These are phyloP conservation scores for Tilletia walkeri DNA, from an alignment of 1,284 basidiomycete species.

Conservation along the genomic window DNA sequence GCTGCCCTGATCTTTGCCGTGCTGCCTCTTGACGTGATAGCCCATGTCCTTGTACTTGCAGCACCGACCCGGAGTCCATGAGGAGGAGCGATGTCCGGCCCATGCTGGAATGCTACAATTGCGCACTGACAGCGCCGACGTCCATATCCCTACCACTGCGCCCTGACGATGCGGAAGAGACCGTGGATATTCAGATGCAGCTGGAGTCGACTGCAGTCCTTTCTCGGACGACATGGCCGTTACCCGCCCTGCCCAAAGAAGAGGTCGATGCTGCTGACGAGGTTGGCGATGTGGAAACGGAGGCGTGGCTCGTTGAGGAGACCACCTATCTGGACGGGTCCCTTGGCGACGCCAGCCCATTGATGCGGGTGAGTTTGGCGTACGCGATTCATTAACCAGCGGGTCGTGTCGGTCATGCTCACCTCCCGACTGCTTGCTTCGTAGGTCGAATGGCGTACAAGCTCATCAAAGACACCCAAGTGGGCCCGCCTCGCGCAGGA, in stretches of 20 bases:
- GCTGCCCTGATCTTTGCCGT: background rate
- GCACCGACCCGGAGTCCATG: background rate
- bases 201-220: background rate
- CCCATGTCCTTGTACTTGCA: background rate
- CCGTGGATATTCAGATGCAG: background rate
- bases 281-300: too few species aligned
- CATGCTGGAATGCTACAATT: background rate
- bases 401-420: too few species aligned
- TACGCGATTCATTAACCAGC: background rate
- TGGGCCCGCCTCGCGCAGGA: slow-evolving; percentile 1
- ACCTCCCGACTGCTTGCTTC: background rate
- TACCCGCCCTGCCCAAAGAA: background rate
- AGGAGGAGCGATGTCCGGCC: background rate
- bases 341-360: background rate
- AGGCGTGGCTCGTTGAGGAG: slow-evolving; percentile 5
- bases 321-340: background rate
- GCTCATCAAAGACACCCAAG: background rate
- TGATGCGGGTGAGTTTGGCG: background rate
- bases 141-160: slow-evolving; percentile 1
- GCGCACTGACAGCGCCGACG: background rate
- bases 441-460: slow-evolving; percentile 5
- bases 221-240: background rate
- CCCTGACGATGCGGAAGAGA: background rate
- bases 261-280: background rate
- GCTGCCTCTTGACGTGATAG: background rate